Evolutionary conservation across 176 grass and related monocot species (phyloP).

Genomic region (Eremochloa ophiuroides): DNA sequence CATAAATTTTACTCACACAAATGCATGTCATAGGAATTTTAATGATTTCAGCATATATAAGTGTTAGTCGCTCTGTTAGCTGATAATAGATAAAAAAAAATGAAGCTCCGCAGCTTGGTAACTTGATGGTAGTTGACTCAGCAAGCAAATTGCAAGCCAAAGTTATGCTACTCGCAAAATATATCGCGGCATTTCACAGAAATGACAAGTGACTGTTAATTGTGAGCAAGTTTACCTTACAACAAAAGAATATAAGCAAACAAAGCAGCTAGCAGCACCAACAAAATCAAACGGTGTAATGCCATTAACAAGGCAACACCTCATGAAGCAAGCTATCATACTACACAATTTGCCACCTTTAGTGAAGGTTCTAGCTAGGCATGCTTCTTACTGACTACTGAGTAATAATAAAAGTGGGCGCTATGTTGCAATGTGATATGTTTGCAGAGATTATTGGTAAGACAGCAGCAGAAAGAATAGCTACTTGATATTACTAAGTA

Average conservation of each 20-base stretch:
- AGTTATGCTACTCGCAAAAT: slow-evolving; percentile 5
- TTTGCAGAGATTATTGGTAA: slow-evolving; percentile 2
- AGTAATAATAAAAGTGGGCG: neutral
- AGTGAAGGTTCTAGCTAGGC: neutral
- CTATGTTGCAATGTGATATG: neutral
- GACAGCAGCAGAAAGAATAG: neutral
- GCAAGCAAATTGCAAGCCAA: neutral
- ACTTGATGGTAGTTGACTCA: slow-evolving; percentile 2
- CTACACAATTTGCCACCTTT: neutral
- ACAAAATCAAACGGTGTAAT: neutral
- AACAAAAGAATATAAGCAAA: neutral
- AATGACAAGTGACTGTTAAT: neutral
- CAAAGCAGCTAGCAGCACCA: neutral
- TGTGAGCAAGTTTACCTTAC: neutral
- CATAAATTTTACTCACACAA: slow-evolving; percentile 17
- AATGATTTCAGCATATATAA: neutral
- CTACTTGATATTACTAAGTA: neutral
- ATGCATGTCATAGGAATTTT: neutral
- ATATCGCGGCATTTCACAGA: neutral
- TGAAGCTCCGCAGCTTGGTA: neutral
- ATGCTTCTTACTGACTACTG: neutral
- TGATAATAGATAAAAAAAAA: slow-evolving; percentile 3
- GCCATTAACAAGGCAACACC: neutral
- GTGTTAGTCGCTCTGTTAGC: neutral
- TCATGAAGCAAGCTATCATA: slow-evolving; percentile 4